Percentiles rank a stretch among this genome's conserved stretches.
Conservation (phyloP, 2,329 filamentous ascomycete genomes). For the Westerdykella sp. region DNA sequence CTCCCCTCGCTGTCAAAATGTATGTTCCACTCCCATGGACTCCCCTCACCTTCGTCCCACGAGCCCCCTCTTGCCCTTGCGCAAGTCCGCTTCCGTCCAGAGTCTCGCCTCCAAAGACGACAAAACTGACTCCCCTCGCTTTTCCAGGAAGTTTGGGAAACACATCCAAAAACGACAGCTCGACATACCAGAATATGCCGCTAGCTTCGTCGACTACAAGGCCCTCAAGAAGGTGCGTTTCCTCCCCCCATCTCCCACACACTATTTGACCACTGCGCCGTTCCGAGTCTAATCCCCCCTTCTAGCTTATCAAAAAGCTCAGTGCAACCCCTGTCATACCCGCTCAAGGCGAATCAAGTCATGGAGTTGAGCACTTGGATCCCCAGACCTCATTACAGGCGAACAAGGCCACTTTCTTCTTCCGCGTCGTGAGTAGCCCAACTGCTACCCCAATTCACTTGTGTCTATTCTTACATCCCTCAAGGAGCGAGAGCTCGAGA, state of each 20-base stretch:
- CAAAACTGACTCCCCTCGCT: conserved; percentile 34
- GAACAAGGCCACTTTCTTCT: conserved; percentile 98
- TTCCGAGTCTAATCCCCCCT: conserved; percentile 6
- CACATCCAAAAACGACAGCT: conserved; percentile 98
- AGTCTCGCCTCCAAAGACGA: conserved; percentile 34
- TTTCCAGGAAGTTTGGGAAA: conserved; percentile 95
- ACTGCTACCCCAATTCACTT: neutral
- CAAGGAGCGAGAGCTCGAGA: conserved; percentile 93
- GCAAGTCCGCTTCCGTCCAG: conserved; percentile 30
- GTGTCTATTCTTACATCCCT: neutral
- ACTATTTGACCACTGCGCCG: neutral
- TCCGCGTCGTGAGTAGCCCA: conserved; percentile 68
- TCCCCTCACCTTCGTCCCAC: conserved; percentile 24
- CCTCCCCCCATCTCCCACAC: conserved; percentile 11
- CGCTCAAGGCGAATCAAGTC: conserved; percentile 59
- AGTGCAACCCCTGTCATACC: conserved; percentile 82
- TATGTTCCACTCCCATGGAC: conserved; percentile 35
- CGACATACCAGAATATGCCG: conserved; percentile 97
- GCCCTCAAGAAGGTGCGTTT: conserved; percentile 83
- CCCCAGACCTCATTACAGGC: conserved; percentile 87
- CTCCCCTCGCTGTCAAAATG: conserved; percentile 28
- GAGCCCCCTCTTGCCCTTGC: conserved; percentile 19
- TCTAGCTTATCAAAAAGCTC: conserved; percentile 94
- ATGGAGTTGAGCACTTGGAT: conserved; percentile 50
- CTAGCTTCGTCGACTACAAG: conserved; percentile 99